A percentile compares a stretch with the other conserved stretches of the same genome.
phyloP scores from a whole-genome alignment of 371 early-diverging fungal species.

The Agmasoma carcini region DNA sequence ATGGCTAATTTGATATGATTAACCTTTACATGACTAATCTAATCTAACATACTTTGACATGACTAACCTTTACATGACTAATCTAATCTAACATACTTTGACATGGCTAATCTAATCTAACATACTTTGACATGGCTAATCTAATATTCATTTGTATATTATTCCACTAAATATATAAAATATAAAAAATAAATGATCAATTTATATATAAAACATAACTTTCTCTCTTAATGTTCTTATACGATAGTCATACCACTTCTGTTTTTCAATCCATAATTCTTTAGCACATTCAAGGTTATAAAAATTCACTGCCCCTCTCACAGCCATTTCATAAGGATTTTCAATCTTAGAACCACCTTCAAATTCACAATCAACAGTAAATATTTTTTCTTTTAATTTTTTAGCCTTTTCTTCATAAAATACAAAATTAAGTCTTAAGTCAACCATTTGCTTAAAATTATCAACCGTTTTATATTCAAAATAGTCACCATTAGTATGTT shows the following conservation, averaged over 20 bases:
- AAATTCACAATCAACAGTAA: neutral
- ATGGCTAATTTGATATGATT: too few species aligned
- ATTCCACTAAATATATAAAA: too few species aligned
- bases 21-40: too few species aligned
- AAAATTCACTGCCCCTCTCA: constrained; percentile 38
- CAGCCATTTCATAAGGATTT: neutral
- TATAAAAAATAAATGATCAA: neutral
- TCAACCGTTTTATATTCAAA: constrained; percentile 5
- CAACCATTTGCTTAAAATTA: neutral
- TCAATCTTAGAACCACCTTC: neutral
- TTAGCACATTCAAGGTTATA: constrained; percentile 43
- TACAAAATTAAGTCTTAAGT: neutral
- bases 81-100: too few species aligned
- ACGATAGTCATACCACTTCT: constrained; percentile 49
- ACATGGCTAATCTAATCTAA: too few species aligned
- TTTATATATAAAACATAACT: constrained; percentile 51
- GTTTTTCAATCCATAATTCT: constrained; percentile 53
- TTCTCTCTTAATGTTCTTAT: constrained; percentile 53
- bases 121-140: too few species aligned
- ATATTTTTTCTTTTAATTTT: neutral
- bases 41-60: too few species aligned
- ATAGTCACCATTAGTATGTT: constrained; percentile 10
- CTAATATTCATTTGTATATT: too few species aligned
- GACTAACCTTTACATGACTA: too few species aligned
- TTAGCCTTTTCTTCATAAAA: constrained; percentile 23